A percentile compares a stretch with the other conserved stretches of the same genome.
phyloP scores from a whole-genome alignment of 176 grass and related monocot genomes.

The Miscanthus lutarioriparius region DNA sequence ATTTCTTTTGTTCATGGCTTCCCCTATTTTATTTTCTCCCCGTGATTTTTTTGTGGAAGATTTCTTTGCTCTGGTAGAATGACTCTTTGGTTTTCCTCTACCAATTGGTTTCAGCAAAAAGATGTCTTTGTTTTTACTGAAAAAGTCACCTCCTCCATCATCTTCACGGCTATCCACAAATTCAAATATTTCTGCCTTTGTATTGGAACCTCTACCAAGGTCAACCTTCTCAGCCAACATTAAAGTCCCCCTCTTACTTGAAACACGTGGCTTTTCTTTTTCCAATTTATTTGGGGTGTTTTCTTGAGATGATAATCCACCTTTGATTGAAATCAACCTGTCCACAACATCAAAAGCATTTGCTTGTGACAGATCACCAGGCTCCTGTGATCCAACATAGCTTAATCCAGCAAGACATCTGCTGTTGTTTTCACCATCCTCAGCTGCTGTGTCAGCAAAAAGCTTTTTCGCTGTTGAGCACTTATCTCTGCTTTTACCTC shows the following conservation, averaged over 20 bases:
- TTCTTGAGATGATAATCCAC: constrained; percentile 52
- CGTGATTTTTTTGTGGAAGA: constrained; percentile 6
- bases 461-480: constrained; percentile 56
- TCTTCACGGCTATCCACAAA: constrained; percentile 67
- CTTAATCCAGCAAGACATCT: constrained; percentile 51
- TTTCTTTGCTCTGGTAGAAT: constrained; percentile 35
- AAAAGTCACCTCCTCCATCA: constrained; percentile 71
- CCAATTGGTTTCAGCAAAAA: constrained; percentile 38
- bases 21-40: constrained; percentile 15
- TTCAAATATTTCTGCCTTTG: constrained; percentile 56
- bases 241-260: constrained; percentile 56
- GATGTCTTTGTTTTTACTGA: constrained; percentile 66
- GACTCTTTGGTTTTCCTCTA: constrained; percentile 33
- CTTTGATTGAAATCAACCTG: constrained; percentile 65
- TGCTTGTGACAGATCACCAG: constrained; percentile 68
- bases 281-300: constrained; percentile 36
- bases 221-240: constrained; percentile 57
- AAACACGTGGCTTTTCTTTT: constrained; percentile 45
- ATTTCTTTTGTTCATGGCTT: not conserved
- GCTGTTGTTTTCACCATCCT: constrained; percentile 23
- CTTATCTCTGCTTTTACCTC: constrained; percentile 46
- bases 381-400: constrained; percentile 78
- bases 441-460: constrained; percentile 52
- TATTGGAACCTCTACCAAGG: constrained; percentile 22
- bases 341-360: constrained; percentile 85